Evolutionary conservation across 108 stramenopile species (phyloP).

Genomic region (Discostella pseudostelligera): DNA sequence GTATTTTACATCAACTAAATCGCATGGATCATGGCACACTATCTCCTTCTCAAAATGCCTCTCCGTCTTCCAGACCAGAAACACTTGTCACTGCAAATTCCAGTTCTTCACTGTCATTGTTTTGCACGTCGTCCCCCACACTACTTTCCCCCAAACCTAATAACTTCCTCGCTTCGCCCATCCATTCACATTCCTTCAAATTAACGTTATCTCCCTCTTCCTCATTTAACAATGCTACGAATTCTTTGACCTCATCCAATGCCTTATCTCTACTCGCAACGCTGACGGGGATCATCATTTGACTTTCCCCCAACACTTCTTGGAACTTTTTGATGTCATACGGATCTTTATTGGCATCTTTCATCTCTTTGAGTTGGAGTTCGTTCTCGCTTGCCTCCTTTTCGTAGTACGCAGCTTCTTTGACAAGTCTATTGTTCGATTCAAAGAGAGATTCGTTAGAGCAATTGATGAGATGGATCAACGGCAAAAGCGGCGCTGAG

Average conservation of each 20-base stretch:
- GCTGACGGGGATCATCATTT: slow-evolving; percentile 87
- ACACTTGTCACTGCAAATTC: slow-evolving; percentile 16
- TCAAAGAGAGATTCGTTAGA: background rate
- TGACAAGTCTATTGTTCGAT: slow-evolving; percentile 51
- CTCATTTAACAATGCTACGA: slow-evolving; percentile 33
- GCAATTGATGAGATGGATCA: background rate
- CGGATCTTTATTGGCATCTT: slow-evolving; percentile 58
- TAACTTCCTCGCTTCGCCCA: slow-evolving; percentile 39
- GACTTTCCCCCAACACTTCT: slow-evolving; percentile 76
- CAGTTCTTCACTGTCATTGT: no score
- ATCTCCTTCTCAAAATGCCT: slow-evolving; percentile 27
- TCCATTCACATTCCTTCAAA: slow-evolving; percentile 34
- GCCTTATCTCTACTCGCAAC: slow-evolving; percentile 53
- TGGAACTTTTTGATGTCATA: slow-evolving; percentile 85
- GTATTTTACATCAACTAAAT: no score
- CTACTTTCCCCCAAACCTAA: background rate
- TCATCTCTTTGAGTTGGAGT: slow-evolving; percentile 67
- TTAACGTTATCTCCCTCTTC: slow-evolving; percentile 20
- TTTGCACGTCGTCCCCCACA: slow-evolving; percentile 13
- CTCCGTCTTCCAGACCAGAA: slow-evolving; percentile 35
- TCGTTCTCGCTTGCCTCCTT: slow-evolving; percentile 76
- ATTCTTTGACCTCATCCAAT: slow-evolving; percentile 60
- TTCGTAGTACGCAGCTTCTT: slow-evolving; percentile 75
- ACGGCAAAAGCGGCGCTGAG: background rate
- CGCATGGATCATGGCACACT: no score